phyloP scores from a whole-genome alignment of 352 stramenopile genomes.

The Paralagenidium karlingii region DNA sequence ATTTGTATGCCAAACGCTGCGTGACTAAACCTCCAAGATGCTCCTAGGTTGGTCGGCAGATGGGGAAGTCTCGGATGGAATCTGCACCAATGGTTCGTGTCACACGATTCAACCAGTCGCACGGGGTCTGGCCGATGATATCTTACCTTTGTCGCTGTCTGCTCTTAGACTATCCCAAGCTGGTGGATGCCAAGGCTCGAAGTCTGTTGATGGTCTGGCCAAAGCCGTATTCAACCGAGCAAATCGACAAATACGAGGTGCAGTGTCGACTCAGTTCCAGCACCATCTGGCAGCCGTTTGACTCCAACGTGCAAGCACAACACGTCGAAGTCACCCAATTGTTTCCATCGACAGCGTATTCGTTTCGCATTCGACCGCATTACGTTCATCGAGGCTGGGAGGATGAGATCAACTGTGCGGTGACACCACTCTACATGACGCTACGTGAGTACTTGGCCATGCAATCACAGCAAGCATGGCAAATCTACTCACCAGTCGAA shows the following conservation, averaged over 20 bases:
- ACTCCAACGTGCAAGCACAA: constrained; percentile 9
- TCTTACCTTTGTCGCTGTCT: neutral
- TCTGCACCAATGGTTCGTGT: constrained; percentile 46
- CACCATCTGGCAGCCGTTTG: constrained; percentile 17
- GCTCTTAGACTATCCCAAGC: constrained; percentile 17
- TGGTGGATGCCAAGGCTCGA: constrained; percentile 12
- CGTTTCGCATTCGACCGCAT: constrained; percentile 36
- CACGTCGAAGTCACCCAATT: constrained; percentile 12
- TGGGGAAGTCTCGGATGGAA: constrained; percentile 27
- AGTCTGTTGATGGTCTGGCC: constrained; percentile 32
- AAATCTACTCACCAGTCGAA: too few relatives aligned
- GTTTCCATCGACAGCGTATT: constrained; percentile 26
- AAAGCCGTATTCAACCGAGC: constrained; percentile 29
- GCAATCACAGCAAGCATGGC: too few relatives aligned
- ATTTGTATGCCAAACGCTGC: too few relatives aligned
- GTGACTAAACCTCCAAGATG: too few relatives aligned
- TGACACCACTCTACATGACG: too few relatives aligned
- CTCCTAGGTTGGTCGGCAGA: constrained; percentile 41
- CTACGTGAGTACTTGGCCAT: too few relatives aligned
- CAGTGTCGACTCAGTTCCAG: constrained; percentile 18
- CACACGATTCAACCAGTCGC: neutral
- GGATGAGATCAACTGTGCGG: constrained; percentile 12
- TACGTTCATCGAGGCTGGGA: constrained; percentile 19
- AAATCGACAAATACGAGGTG: constrained; percentile 35
- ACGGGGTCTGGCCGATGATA: neutral